Evolutionary conservation across 768 basidiomycete genomes (phyloP).

Genomic region (Suillus subaureus): DNA sequence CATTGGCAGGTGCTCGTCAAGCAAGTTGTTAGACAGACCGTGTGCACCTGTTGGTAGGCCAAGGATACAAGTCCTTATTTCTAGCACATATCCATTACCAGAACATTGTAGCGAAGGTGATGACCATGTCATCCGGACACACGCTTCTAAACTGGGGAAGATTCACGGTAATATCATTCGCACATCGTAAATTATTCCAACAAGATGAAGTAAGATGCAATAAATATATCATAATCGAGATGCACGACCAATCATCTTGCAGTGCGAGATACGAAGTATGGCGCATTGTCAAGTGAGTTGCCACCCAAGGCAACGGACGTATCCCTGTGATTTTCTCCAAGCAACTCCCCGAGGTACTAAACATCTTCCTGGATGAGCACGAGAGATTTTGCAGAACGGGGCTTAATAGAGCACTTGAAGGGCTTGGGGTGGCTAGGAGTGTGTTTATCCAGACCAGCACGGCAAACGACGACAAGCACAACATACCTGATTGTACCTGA

Average conservation of each 20-base stretch:
- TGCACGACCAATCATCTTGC: not conserved
- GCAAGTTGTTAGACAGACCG: not conserved
- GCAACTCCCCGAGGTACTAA: not conserved
- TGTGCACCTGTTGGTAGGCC: not conserved
- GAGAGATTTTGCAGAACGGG: constrained; percentile 51
- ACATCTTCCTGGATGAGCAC: constrained; percentile 48
- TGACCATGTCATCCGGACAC: not conserved
- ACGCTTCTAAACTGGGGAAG: not conserved
- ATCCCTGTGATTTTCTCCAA: not conserved
- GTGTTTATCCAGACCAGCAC: not conserved
- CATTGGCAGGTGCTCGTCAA: not conserved
- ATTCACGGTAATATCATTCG: not conserved
- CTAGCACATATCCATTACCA: not conserved
- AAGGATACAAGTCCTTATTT: not conserved
- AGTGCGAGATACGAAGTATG: not conserved
- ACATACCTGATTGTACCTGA: constrained; percentile 57
- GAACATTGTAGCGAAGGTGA: not conserved
- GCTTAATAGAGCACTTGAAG: constrained; percentile 55
- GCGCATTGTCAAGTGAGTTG: not conserved
- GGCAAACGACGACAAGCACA: too few species aligned
- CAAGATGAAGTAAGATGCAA: constrained; percentile 4
- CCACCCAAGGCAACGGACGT: not conserved
- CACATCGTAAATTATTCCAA: constrained; percentile 3
- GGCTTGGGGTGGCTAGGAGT: not conserved
- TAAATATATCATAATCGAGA: not conserved